These are phyloP conservation scores for Fusarium transvaalense DNA, from an alignment of 2,329 filamentous ascomycete species.

Conservation along the genomic window DNA sequence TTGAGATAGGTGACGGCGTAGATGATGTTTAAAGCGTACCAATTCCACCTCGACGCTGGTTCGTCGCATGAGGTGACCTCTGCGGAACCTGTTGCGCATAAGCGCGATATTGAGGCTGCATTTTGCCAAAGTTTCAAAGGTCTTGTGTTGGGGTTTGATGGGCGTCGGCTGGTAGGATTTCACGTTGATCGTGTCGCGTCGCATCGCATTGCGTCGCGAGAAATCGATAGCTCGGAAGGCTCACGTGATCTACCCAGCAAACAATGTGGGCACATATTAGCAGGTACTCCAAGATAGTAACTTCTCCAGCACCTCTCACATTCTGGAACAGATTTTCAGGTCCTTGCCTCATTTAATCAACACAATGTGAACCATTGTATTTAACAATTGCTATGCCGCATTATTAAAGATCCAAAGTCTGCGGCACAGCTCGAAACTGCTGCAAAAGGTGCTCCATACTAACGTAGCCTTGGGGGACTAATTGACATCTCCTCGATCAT, in stretches of 20 bases:
- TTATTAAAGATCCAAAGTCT: not conserved
- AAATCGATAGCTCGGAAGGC: slow-evolving; percentile 30
- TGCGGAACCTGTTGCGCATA: slow-evolving; percentile 65
- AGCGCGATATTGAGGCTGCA: slow-evolving; percentile 67
- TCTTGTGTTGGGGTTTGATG: slow-evolving; percentile 23
- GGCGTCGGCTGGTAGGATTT: slow-evolving; percentile 28
- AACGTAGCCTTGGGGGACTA: not conserved
- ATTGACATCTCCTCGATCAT: not conserved
- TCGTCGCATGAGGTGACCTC: slow-evolving; percentile 61
- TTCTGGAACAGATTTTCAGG: not conserved
- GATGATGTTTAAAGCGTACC: slow-evolving; percentile 55
- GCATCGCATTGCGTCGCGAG: slow-evolving; percentile 40
- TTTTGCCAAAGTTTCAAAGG: slow-evolving; percentile 44
- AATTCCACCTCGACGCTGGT: slow-evolving; percentile 66
- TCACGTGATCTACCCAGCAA: slow-evolving; percentile 40
- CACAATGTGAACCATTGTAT: not conserved
- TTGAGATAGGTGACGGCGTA: slow-evolving; percentile 7
- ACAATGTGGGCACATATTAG: not conserved
- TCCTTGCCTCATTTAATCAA: not conserved
- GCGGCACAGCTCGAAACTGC: not conserved
- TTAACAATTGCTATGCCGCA: not conserved
- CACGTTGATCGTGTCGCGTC: slow-evolving; percentile 47
- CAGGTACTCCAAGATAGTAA: not conserved
- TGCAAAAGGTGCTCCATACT: not conserved
- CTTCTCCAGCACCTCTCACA: not conserved